A percentile compares a stretch with the other conserved stretches of the same genome.
phyloP scores from a whole-genome alignment of 2,329 filamentous ascomycete genomes.

The Penicillium griseofulvum region DNA sequence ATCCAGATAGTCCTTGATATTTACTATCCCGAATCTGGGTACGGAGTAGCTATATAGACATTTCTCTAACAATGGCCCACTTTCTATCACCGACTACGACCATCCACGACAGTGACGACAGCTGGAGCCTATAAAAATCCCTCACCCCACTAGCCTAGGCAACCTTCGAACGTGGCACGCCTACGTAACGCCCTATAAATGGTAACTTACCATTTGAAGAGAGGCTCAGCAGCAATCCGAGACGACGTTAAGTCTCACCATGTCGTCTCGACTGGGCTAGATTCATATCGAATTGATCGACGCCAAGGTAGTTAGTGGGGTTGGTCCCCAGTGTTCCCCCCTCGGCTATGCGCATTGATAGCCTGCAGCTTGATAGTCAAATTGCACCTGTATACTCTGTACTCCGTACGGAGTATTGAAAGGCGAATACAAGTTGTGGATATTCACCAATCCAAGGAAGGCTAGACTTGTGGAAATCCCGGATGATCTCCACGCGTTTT shows the following conservation, averaged over 20 bases:
- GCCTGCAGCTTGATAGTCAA: neutral
- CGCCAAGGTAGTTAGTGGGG: conserved; percentile 56
- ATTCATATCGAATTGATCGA: conserved; percentile 58
- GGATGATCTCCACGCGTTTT: neutral
- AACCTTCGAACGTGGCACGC: conserved; percentile 46
- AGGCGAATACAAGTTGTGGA: neutral
- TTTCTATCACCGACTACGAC: conserved; percentile 26
- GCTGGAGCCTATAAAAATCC: neutral
- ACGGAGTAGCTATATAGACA: neutral
- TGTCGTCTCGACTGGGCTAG: conserved; percentile 52
- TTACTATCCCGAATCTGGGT: neutral
- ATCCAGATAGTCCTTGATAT: neutral
- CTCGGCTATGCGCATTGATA: conserved; percentile 26
- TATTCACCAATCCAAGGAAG: neutral
- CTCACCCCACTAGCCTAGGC: conserved; percentile 46
- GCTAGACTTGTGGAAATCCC: neutral
- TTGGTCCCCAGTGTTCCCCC: conserved; percentile 42
- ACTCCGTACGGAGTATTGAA: neutral
- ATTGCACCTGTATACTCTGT: neutral
- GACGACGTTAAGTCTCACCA: conserved; percentile 46
- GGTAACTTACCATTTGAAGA: conserved; percentile 42
- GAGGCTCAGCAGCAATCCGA: conserved; percentile 49
- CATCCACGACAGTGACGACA: conserved; percentile 24
- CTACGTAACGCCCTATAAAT: conserved; percentile 49
- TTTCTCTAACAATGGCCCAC: conserved; percentile 16